Evolutionary conservation across 257 asterid species (phyloP).

Genomic region (Capsicum rhomboideum): DNA sequence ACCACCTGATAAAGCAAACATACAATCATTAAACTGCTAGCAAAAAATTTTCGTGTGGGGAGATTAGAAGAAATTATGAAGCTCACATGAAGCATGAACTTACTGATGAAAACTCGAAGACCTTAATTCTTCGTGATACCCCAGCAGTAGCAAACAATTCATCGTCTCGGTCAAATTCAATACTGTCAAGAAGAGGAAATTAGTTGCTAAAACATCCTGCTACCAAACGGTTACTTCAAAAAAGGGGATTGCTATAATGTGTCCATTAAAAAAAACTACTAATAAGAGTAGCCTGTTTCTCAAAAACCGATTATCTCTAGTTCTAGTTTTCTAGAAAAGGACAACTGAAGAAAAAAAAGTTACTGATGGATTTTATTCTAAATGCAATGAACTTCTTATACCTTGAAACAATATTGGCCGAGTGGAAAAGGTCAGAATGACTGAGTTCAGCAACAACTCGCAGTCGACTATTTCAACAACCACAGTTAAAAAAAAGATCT

Average conservation of each 20-base stretch:
- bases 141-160: constrained; percentile 87
- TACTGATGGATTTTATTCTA: not conserved
- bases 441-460: constrained; percentile 77
- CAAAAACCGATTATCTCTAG: not conserved
- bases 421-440: constrained; percentile 79
- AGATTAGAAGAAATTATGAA: not conserved
- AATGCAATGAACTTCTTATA: constrained; percentile 8
- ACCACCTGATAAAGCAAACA: constrained; percentile 50
- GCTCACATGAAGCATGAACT: constrained; percentile 11
- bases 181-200: constrained; percentile 37
- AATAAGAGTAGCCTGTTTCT: not conserved
- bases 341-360: not conserved
- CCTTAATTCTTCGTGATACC: constrained; percentile 63
- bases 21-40: not conserved
- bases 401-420: constrained; percentile 86
- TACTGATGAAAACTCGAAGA: constrained; percentile 63
- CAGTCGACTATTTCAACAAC: constrained; percentile 45
- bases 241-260: not conserved
- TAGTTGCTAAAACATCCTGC: not conserved
- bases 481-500: not conserved
- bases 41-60: not conserved
- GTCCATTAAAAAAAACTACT: not conserved
- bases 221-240: not conserved
- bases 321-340: not conserved
- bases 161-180: constrained; percentile 76